Base-by-base conservation (phyloP, 1,284 basidiomycete genomes). In the Cystobasidium pallidum region DNA sequence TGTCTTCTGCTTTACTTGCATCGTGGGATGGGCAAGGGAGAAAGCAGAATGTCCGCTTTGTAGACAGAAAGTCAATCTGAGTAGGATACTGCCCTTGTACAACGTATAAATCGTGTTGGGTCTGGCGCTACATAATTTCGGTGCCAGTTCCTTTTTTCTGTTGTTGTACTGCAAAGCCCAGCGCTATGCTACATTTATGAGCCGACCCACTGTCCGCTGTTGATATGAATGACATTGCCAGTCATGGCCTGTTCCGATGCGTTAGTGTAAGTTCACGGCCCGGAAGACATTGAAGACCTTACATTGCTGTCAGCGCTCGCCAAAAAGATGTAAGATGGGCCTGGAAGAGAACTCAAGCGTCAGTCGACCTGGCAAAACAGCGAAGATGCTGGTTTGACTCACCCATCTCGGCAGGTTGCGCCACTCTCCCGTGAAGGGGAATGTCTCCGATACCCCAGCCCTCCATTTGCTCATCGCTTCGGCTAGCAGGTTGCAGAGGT, bases 381-480 rank as follows among this genome's bases (percentile, higher is more conserved):
- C 58, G 34, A 3, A 7, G 21, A 13, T n/a, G n/a, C n/a, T n/a
- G n/a, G 28, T 2, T 8, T 47, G 4, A 34, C 62, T 30, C 17
- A 64, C 62, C 62, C 41, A 61, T 80, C 79, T 88, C 86, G 21
- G 84, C 85, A 3, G 86, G 86, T 80, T 86, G 85, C 0, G 83
- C 85, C 0, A 85, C 84, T 19, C 86, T 81, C 28, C 84, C 83
- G 74, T 85, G 83, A 2, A 86, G 79, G 1, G 85, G 85, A 28
- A 80, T 64, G 15, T 78, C 75, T 24, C 85, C 84, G 47, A 86
- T 80, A 15, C 82, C 82, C 72, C 83, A 84, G 19, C 83, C 78
- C 58, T 84, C 82, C 85, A 86, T 87, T 74, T 86, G 81, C 28
- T 87, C 85, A 15, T 81, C 81, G 0, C 82, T 79, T 41, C 86